Evolutionary conservation across 305 asterid genomes (phyloP), one percentile per base, ranked within the genome.

Genomic region (Solanum chacoense): DNA sequence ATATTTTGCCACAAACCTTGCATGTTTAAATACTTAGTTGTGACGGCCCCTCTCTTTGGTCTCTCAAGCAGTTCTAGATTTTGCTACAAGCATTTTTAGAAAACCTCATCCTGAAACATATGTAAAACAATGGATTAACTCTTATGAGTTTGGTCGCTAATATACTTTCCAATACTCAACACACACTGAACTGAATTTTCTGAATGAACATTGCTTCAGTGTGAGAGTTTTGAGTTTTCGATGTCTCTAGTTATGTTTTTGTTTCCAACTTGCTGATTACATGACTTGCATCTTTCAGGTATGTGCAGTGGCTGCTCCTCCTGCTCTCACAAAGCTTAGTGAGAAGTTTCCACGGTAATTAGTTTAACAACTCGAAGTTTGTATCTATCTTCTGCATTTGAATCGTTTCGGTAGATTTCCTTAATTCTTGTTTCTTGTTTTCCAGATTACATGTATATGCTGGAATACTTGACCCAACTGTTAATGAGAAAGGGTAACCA

Each of bases 261-360:
- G 86, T 88, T 76, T 75, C 74, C 80, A 20, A 32, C 37, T 87
- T 36, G 42, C 88, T 90, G 63, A 78, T 40, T 31, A 14, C 55
- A 55, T 36, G 18, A 74, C 79, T 87, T 90, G 85, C 75, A 90
- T 86, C 80, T 78, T 91, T 86, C 91, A 97, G 99, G 93, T 97
- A 87, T 91, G 93, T 87, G 99, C 99, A 85, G 98, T 97, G 90
- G 98, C 98, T 89, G 95, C 98, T 88, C 99, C 99, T 92, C 99
- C 99, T 20, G 99, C 99, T 26, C 98, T 97, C 90, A 92, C 93
- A 91, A 96, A 95, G 91, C 92, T 97, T 35, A 89, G 98, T 88
- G 97, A 95, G 90, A 96, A 94, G 79, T 97, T 94, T 90, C 99
- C 99, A 8, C 99, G 99, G 99, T 97, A 94, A 92, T 84, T 26